Conservation (phyloP, 495 filamentous ascomycete species). For the Hamigera avellanea region DNA sequence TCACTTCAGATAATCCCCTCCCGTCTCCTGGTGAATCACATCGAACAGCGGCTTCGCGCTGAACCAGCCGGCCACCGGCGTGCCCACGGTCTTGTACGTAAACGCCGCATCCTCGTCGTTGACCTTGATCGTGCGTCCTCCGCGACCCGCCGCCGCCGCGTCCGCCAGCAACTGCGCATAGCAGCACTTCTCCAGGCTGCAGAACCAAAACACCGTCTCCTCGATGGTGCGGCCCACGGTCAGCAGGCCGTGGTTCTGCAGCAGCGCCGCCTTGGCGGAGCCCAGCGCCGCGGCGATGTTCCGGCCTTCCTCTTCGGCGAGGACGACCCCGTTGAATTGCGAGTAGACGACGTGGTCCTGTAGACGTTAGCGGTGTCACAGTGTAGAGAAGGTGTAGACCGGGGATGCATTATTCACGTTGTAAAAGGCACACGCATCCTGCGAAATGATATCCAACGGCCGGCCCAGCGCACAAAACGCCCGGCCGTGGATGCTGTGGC, state of each 20-base stretch:
- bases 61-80: slow-evolving; percentile 54
- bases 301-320: slow-evolving; percentile 57
- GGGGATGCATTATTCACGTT: too few relatives aligned
- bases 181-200: slow-evolving; percentile 63
- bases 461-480: slow-evolving; percentile 56
- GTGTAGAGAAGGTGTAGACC: too few relatives aligned
- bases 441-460: slow-evolving; percentile 59
- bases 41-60: slow-evolving; percentile 66
- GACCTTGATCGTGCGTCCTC: slow-evolving; percentile 54
- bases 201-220: slow-evolving; percentile 61
- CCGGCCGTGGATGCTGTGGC: slow-evolving; percentile 59
- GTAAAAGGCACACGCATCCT: slow-evolving; percentile 61
- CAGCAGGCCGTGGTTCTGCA: slow-evolving; percentile 60
- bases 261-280: slow-evolving; percentile 53
- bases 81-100: slow-evolving; percentile 58
- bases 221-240: slow-evolving; percentile 47
- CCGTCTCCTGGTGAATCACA: slow-evolving; percentile 53
- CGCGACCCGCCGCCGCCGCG: slow-evolving; percentile 56
- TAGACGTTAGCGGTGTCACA: too few relatives aligned
- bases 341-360: slow-evolving; percentile 53
- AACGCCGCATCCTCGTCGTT: slow-evolving; percentile 53
- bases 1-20: slow-evolving; percentile 32
- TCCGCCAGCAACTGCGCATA: slow-evolving; percentile 67
- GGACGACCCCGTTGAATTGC: slow-evolving; percentile 62
- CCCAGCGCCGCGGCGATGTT: slow-evolving; percentile 56